phyloP scores from a whole-genome alignment of 1,284 basidiomycete genomes.

The Microbotryum scabiosae region DNA sequence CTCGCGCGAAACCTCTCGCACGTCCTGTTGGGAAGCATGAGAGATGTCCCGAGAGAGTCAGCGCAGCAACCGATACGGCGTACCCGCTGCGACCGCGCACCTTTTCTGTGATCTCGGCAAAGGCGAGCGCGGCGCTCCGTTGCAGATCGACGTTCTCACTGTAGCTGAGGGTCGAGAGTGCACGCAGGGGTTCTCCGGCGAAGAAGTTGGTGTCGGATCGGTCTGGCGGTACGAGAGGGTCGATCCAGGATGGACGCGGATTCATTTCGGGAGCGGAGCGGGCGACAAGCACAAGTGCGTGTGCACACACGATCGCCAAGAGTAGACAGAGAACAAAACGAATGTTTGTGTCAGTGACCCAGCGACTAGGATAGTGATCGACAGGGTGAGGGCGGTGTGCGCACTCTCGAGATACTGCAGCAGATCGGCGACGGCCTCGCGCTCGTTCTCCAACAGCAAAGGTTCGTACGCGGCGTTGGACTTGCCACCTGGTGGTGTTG shows the following conservation, averaged over 20 bases:
- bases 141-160: conserved; percentile 99
- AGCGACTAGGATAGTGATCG: background rate
- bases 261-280: background rate
- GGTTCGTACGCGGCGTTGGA: conserved; percentile 52
- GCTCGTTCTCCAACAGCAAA: conserved; percentile 89
- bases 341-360: background rate
- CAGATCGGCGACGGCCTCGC: conserved; percentile 95
- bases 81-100: background rate
- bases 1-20: conserved; percentile 89
- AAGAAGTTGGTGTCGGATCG: conserved; percentile 95
- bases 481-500: background rate
- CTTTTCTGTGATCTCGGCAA: conserved; percentile 99
- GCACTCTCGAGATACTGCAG: conserved; percentile 95
- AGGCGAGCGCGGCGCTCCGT: conserved; percentile 93
- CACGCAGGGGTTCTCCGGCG: conserved; percentile 78
- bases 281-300: background rate
- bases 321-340: background rate
- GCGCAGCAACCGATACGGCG: background rate
- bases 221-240: conserved; percentile 49
- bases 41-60: background rate
- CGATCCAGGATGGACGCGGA: background rate
- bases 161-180: conserved; percentile 94
- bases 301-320: background rate
- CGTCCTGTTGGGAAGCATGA: conserved; percentile 50
- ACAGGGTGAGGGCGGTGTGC: conserved; percentile 36